Percentiles rank a stretch among this genome's conserved stretches.
phyloP scores from a whole-genome alignment of 2,329 filamentous ascomycete genomes.

The Pseudogymnoascus sp. region DNA sequence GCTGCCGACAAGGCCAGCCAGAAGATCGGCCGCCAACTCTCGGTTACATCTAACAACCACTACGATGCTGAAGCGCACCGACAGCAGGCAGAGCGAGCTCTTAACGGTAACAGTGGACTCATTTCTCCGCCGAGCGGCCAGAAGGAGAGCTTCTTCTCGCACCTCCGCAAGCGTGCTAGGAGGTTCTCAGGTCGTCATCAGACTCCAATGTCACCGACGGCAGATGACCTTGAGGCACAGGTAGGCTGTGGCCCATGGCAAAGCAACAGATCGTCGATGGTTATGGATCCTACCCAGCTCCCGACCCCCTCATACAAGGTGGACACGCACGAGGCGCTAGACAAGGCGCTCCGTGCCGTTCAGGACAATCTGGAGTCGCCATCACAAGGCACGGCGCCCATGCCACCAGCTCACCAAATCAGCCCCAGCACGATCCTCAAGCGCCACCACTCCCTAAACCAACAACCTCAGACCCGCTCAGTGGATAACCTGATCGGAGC shows the following conservation, averaged over 20 bases:
- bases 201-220: slow-evolving; percentile 67
- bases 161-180: slow-evolving; percentile 86
- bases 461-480: slow-evolving; percentile 46
- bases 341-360: slow-evolving; percentile 51
- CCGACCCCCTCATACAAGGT: slow-evolving; percentile 47
- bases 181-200: slow-evolving; percentile 89
- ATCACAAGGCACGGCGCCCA: slow-evolving; percentile 32
- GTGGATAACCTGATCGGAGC: slow-evolving; percentile 57
- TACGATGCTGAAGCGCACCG: slow-evolving; percentile 84
- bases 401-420: slow-evolving; percentile 49
- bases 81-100: slow-evolving; percentile 82
- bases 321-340: slow-evolving; percentile 54
- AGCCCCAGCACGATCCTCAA: slow-evolving; percentile 50
- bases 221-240: slow-evolving; percentile 88
- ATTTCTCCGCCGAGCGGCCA: slow-evolving; percentile 72
- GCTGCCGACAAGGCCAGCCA: slow-evolving; percentile 64
- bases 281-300: slow-evolving; percentile 52
- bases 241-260: slow-evolving; percentile 87
- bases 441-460: slow-evolving; percentile 59
- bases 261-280: slow-evolving; percentile 77
- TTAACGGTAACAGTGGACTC: slow-evolving; percentile 74
- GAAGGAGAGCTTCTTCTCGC: slow-evolving; percentile 97
- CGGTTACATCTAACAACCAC: slow-evolving; percentile 87
- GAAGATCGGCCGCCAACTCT: slow-evolving; percentile 93
- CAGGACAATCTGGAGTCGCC: slow-evolving; percentile 45